phyloP scores from a whole-genome alignment of 768 basidiomycete genomes.

The Galerina marginata region DNA sequence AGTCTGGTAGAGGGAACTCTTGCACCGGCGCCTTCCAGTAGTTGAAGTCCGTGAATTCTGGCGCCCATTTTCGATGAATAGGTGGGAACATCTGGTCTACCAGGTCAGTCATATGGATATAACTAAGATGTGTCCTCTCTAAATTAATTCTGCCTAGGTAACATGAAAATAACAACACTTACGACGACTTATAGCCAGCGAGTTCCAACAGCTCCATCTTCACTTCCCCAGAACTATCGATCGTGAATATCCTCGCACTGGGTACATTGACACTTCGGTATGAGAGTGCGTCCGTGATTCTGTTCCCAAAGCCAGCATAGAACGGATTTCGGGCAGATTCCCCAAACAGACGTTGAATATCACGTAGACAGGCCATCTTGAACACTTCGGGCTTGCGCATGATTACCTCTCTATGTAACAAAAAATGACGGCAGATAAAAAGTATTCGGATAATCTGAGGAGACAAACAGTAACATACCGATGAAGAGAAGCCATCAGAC shows the following conservation, averaged over 20 bases:
- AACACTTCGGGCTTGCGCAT: slow-evolving; percentile 99
- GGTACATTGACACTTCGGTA: slow-evolving; percentile 96
- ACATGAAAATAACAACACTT: slow-evolving; percentile 31
- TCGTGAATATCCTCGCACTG: slow-evolving; percentile 94
- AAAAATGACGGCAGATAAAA: background rate
- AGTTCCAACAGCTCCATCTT: slow-evolving; percentile 97
- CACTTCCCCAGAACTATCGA: slow-evolving; percentile 92
- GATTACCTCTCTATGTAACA: slow-evolving; percentile 82
- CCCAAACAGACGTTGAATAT: slow-evolving; percentile 91
- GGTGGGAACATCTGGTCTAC: slow-evolving; percentile 99
- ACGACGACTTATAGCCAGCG: slow-evolving; percentile 97
- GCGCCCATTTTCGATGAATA: slow-evolving; percentile 84
- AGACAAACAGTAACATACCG: slow-evolving; percentile 56
- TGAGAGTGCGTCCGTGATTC: slow-evolving; percentile 98
- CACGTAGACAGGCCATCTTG: slow-evolving; percentile 98
- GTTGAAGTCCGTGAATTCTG: slow-evolving; percentile 96
- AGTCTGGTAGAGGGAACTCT: slow-evolving; percentile 79
- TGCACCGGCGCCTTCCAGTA: slow-evolving; percentile 89
- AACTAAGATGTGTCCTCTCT: slow-evolving; percentile 42
- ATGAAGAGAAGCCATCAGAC: slow-evolving; percentile 92
- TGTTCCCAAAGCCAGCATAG: slow-evolving; percentile 97
- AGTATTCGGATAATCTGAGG: background rate
- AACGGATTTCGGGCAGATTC: slow-evolving; percentile 76
- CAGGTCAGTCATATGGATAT: slow-evolving; percentile 99
- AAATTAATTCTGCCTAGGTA: background rate